Evolutionary conservation across 2,329 filamentous ascomycete species (phyloP), one percentile per base, ranked within the genome.

Genomic region (Pseudogymnoascus sp.): DNA sequence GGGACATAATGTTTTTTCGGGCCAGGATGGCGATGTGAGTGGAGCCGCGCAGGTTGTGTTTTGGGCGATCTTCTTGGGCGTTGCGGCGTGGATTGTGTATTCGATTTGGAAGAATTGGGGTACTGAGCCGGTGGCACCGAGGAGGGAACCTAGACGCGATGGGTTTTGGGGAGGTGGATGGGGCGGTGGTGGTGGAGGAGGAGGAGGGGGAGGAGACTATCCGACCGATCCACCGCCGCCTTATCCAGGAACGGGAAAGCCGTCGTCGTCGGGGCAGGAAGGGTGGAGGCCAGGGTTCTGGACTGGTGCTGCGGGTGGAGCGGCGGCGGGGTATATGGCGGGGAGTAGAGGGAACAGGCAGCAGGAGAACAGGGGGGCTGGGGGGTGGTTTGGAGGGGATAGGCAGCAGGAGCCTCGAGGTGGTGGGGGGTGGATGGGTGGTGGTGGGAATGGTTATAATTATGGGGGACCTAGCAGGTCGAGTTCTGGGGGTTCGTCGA

Each of bases 251-350:
- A 23, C 18, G 3, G 37, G 37, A 21, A 72, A 70, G 62, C 62
- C 62, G 16, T 63, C 62, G 16, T 69, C 66, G 63, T 56, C 50
- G 61, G n/a, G 59, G n/a, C 50, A 56, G 18, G 74, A 83, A 66
- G 79, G 79, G 1, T 91, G 88, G 88, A 80, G 81, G 60, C 89
- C 89, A 4, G 89, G 89, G 1, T 91, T 92, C 75, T 92, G 89
- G 89, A 83, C 79, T 16, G 89, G 89, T 84, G n/a, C 71, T 8
- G 81, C 83, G 0, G 82, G 83, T 14, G 90, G 89, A 50, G 87
- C 86, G 4, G 88, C 89, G 1, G 89, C 87, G 2, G 86, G 81
- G 1, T 91, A 90, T 70, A 73, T 82, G 64, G 86, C 87, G 5
- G 84, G 84, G 0, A 82, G 75, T 44, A 75, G 77, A 62, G 75